A percentile compares a stretch with the other conserved stretches of the same genome.
Conservation (phyloP, 352 stramenopile genomes). For the Pythium grandisporangium region DNA sequence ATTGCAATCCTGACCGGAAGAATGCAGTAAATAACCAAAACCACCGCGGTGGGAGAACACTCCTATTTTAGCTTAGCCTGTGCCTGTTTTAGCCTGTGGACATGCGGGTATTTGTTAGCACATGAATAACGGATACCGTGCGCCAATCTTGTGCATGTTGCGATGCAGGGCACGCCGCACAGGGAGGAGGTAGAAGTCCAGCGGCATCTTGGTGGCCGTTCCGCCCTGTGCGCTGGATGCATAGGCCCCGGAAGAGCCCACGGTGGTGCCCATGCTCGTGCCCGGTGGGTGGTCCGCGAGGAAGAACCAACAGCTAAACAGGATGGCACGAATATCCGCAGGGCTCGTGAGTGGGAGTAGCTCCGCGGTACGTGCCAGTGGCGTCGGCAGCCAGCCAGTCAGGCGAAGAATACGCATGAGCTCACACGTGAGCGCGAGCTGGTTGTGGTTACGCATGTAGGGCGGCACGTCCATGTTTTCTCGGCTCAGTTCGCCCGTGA, state of each 20-base stretch:
- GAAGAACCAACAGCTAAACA: conserved; percentile 83
- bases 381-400: conserved; percentile 48
- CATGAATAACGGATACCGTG: conserved; percentile 69
- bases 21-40: too few species aligned
- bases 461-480: conserved; percentile 74
- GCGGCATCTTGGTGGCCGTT: conserved; percentile 22
- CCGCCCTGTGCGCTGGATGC: conserved; percentile 6
- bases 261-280: conserved; percentile 9
- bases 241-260: too few species aligned
- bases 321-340: conserved; percentile 60
- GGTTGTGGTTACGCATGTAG: conserved; percentile 71
- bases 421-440: conserved; percentile 54
- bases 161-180: conserved; percentile 63
- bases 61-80: too few species aligned
- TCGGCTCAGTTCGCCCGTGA: conserved; percentile 49
- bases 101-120: conserved; percentile 45
- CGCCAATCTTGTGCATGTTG: conserved; percentile 68
- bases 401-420: conserved; percentile 47
- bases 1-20: too few species aligned
- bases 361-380: conserved; percentile 39
- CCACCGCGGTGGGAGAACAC: too few species aligned
- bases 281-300: conserved; percentile 59
- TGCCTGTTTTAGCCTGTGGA: too few species aligned
- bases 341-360: conserved; percentile 60
- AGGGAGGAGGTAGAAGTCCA: conserved; percentile 75